Percentiles rank a stretch among this genome's conserved stretches.
phyloP scores from a whole-genome alignment of 257 asterid genomes.

The Solanum gracilifrons region DNA sequence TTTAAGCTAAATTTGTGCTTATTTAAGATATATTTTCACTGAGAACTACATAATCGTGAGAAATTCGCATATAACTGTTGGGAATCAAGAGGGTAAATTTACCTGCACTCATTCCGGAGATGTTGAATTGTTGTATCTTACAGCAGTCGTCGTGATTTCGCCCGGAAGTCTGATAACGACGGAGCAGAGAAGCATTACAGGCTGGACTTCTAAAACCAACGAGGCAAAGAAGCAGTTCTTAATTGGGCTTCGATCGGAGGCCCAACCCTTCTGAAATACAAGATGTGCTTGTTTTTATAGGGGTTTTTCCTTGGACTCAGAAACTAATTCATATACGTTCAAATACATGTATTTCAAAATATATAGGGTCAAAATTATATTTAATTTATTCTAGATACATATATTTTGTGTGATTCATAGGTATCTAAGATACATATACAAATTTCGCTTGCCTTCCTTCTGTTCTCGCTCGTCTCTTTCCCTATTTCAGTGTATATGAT shows the following conservation, averaged over 20 bases:
- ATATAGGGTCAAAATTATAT: fast-evolving
- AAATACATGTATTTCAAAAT: too few species aligned
- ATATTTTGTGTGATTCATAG: too few species aligned
- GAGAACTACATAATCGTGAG: not conserved
- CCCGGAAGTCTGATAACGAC: not conserved
- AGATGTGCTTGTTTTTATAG: not conserved
- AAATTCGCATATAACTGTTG: not conserved
- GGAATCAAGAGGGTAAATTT: not conserved
- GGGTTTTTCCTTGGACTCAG: not conserved
- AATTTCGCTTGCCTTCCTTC: not conserved
- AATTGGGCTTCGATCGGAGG: not conserved
- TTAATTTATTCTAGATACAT: too few species aligned
- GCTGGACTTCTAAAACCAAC: not conserved
- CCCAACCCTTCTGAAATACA: not conserved
- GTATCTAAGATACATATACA: too few species aligned
- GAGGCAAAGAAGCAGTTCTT: not conserved
- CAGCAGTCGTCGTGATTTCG: not conserved
- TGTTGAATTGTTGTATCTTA: not conserved
- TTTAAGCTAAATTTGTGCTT: not conserved
- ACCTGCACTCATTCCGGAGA: not conserved
- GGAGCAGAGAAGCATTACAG: not conserved
- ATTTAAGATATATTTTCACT: not conserved
- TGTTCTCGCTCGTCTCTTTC: not conserved
- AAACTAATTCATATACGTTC: too few species aligned
- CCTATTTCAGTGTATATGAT: too few species aligned